Base-by-base conservation (phyloP, 2,329 filamentous ascomycete species). In the Pezicula radicicola region DNA sequence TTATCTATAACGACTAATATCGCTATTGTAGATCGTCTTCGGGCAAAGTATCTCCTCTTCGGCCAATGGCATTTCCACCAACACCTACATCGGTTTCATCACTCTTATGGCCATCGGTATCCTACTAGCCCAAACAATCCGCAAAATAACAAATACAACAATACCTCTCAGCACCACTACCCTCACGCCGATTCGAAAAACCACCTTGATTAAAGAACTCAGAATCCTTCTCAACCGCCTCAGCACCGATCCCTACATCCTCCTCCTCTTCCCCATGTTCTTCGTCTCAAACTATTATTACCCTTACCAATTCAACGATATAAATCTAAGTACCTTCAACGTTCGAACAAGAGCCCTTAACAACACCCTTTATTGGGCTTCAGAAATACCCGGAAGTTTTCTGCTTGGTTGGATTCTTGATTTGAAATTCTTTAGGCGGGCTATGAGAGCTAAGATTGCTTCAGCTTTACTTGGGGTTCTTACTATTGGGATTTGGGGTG, bases 151-250 rank as follows among this genome's bases (percentile, higher is more conserved):
- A 10, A 9, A 21, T 21, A 21, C 6, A 12, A 40, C 10, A 40
- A 15, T 16, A 18, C 37, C 10, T 87, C 87, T 51, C 81, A 83
- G 52, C 8, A 40, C n/a, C 15, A 21, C n/a, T 9, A 40, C n/a
- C 15, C 83, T 95, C 66, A 90, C 93, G 57, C 71, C 91, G 54
- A 93, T 92, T 85, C 91, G 92, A 74, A 87, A 93, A 69, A 90
- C 89, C 2, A 88, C 87, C 47, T 93, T 88, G 88, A 81, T 81
- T 63, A 85, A 86, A 2, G 91, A 95, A 71, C 69, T 94, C 55
- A 57, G 78, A 21, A 90, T 89, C 48, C 80, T 95, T 4, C 85
- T 78, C 68, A 78, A 92, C 68, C 88, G 86, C 1, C 72, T 95
- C 49, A 71, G 74, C 45, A 76, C 75, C 25, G 87, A 93, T 59